These are phyloP conservation scores for Penicillium sp. DNA, from an alignment of 2,329 filamentous ascomycete species.

Conservation along the genomic window DNA sequence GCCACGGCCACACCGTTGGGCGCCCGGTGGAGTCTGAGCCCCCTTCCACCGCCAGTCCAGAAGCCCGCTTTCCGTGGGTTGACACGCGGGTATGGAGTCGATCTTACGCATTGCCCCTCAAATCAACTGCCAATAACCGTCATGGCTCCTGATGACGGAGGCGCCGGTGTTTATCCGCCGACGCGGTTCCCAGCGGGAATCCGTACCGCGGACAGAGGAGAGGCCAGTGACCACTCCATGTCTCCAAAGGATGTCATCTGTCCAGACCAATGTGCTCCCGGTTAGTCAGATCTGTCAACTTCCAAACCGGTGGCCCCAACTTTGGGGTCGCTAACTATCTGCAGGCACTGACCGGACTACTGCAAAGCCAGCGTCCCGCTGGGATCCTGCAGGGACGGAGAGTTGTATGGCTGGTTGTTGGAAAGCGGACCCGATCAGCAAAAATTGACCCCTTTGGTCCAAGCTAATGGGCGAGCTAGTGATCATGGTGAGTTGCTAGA, in stretches of 20 bases:
- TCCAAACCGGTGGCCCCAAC: neutral
- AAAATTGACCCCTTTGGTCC: constrained; percentile 11
- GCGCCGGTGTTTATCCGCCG: neutral
- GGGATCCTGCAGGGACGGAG: constrained; percentile 1
- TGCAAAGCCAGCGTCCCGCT: neutral
- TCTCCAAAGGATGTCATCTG: too few relatives aligned
- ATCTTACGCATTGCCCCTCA: constrained; percentile 25
- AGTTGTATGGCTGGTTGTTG: neutral
- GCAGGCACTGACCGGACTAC: constrained; percentile 5
- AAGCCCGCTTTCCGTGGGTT: constrained; percentile 15
- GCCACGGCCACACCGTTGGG: constrained; percentile 26
- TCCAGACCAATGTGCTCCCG: neutral
- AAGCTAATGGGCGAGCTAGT: constrained; percentile 11
- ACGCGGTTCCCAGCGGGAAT: neutral
- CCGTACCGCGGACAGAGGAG: neutral
- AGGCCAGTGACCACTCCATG: neutral
- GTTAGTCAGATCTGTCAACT: neutral
- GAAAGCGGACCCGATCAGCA: constrained; percentile 13
- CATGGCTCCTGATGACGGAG: neutral
- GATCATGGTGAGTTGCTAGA: constrained; percentile 7
- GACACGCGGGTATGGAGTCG: constrained; percentile 31
- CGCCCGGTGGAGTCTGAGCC: constrained; percentile 25
- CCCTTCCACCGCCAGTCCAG: constrained; percentile 5
- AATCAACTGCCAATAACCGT: neutral
- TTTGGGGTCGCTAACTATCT: neutral